A percentile compares a stretch with the other conserved stretches of the same genome.
phyloP scores from a whole-genome alignment of 208 protist species.

The Endotrypanum monterogeii region DNA sequence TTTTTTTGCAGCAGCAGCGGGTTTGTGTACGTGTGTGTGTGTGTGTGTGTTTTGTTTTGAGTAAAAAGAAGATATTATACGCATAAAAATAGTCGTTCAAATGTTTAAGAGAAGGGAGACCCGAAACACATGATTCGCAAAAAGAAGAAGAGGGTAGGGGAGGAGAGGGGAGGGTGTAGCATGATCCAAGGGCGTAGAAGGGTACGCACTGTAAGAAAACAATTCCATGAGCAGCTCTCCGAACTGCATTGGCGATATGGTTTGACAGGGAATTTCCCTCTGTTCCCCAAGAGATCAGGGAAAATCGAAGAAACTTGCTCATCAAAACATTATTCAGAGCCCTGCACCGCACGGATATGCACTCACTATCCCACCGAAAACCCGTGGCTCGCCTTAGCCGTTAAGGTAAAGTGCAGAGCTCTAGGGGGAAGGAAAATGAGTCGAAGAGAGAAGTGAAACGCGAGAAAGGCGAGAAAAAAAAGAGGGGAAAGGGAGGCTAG shows the following conservation, averaged over 20 bases:
- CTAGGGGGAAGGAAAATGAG: background rate
- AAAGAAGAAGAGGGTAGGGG: background rate
- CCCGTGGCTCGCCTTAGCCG: background rate
- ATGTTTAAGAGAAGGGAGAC: background rate
- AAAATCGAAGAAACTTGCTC: too few species aligned
- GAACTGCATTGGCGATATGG: too few species aligned
- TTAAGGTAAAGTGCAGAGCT: too few species aligned
- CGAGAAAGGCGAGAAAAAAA: too few species aligned
- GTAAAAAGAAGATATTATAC: background rate
- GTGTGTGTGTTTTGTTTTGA: background rate
- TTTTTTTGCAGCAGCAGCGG: background rate
- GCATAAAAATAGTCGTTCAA: background rate
- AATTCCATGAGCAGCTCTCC: too few species aligned
- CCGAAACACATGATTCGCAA: too few species aligned
- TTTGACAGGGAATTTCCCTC: too few species aligned
- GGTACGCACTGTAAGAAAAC: too few species aligned
- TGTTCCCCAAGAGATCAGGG: background rate
- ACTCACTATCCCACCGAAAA: background rate
- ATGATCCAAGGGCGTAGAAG: background rate
- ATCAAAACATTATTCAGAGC: background rate
- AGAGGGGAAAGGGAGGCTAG: too few species aligned
- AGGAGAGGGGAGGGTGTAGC: background rate
- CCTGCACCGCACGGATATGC: background rate
- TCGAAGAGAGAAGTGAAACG: background rate
- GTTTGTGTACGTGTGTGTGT: constrained; percentile 3